These are phyloP conservation scores for Penicillium sumatraense DNA, from an alignment of 2,329 filamentous ascomycete species.

Conservation along the genomic window DNA sequence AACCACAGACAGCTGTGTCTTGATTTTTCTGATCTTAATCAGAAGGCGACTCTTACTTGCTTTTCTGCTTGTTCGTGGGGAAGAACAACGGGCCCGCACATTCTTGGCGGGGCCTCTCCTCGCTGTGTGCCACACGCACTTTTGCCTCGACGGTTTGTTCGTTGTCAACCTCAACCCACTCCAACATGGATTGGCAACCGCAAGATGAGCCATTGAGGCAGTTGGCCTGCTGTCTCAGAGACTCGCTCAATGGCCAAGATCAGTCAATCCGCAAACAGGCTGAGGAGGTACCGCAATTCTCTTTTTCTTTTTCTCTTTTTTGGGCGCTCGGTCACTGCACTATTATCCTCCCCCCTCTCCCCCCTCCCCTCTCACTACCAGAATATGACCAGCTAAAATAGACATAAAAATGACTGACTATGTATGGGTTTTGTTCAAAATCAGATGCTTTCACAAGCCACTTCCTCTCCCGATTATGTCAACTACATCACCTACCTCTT, in stretches of 20 bases:
- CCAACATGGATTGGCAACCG: constrained; percentile 88
- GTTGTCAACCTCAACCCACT: constrained; percentile 22
- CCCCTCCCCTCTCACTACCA: constrained; percentile 3
- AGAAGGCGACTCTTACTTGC: constrained; percentile 1
- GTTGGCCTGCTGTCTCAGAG: constrained; percentile 84
- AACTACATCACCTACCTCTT: constrained; percentile 96
- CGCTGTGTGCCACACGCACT: constrained; percentile 29
- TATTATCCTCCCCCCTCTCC: constrained; percentile 4
- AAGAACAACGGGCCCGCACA: constrained; percentile 25
- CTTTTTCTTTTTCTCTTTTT: constrained; percentile 15
- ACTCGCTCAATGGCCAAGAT: constrained; percentile 87
- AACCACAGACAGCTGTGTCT: too few relatives aligned
- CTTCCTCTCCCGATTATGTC: constrained; percentile 87
- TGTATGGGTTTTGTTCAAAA: neutral
- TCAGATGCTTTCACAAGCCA: constrained; percentile 94
- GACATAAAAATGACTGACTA: constrained; percentile 23
- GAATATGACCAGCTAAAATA: neutral
- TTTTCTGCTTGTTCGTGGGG: neutral
- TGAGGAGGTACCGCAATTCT: constrained; percentile 69
- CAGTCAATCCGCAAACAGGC: constrained; percentile 83
- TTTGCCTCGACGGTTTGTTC: constrained; percentile 23
- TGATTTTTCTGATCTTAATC: neutral
- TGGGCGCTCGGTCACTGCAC: constrained; percentile 7
- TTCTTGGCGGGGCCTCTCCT: constrained; percentile 28
- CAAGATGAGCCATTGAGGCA: constrained; percentile 84